phyloP scores from a whole-genome alignment of 371 early-diverging fungal species.

The Circinella umbellata region DNA sequence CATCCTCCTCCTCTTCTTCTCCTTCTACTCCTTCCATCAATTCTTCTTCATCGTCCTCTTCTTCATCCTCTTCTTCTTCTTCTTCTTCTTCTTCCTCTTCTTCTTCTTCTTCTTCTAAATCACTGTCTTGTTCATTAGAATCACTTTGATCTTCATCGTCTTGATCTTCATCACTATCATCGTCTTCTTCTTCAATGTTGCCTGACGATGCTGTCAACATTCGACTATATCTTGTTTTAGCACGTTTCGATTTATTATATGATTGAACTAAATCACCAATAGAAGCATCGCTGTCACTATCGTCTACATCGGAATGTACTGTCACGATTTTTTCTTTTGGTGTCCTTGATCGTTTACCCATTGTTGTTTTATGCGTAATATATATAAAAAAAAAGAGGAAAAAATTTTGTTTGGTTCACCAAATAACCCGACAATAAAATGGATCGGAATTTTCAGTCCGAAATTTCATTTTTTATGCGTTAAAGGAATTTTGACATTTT shows the following conservation, averaged over 20 bases:
- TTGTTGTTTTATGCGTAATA: background rate
- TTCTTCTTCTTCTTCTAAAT: conserved; percentile 9
- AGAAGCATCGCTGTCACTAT: conserved; percentile 12
- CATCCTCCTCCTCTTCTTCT: conserved; percentile 14
- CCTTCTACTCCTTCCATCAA: conserved; percentile 7
- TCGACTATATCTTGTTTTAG: conserved; percentile 13
- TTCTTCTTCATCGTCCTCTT: background rate
- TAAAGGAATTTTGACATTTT: no score
- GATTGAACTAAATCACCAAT: conserved; percentile 2
- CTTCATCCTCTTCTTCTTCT: conserved; percentile 17
- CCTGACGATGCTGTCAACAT: conserved; percentile 18
- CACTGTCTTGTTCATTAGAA: background rate
- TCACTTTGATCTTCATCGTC: conserved; percentile 18
- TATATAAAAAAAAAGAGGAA: background rate
- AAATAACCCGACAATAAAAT: no score
- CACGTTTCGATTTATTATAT: background rate
- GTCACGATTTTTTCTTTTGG: conserved; percentile 1
- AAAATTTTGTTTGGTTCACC: background rate
- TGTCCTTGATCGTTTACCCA: conserved; percentile 3
- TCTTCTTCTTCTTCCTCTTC: conserved; percentile 12
- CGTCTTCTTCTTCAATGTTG: conserved; percentile 18
- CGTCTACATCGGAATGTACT: conserved; percentile 9
- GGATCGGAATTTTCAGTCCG: no score
- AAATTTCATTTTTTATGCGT: no score
- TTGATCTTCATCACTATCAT: conserved; percentile 16